phyloP scores from a whole-genome alignment of 441 rosid species.

The Brassica hybrid region DNA sequence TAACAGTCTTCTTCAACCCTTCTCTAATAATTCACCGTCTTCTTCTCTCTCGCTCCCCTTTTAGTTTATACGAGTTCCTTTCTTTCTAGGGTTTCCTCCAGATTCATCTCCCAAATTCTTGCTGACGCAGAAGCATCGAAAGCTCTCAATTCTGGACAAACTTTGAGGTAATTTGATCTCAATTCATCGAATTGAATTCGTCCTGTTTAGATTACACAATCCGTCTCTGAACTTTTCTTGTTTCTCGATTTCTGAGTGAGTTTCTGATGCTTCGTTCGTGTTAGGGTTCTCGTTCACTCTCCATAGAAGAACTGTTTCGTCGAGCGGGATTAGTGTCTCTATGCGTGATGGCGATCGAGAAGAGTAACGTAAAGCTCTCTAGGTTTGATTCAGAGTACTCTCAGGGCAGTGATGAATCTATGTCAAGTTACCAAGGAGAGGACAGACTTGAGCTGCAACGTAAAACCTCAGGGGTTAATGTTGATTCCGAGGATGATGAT shows the following conservation, averaged over 20 bases:
- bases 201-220: conserved; percentile 19
- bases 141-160: conserved; percentile 33
- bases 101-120: conserved; percentile 38
- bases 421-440: conserved; percentile 75
- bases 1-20: conserved; percentile 72
- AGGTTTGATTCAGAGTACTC: conserved; percentile 88
- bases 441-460: conserved; percentile 45
- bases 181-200: conserved; percentile 26
- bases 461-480: conserved; percentile 57
- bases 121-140: conserved; percentile 20
- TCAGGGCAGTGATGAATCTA: conserved; percentile 73
- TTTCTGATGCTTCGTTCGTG: conserved; percentile 20
- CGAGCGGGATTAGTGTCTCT: conserved; percentile 36
- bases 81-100: conserved; percentile 69
- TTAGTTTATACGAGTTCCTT: conserved; percentile 36
- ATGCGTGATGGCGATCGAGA: conserved; percentile 90
- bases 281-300: conserved; percentile 50
- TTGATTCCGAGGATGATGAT: conserved; percentile 69
- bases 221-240: neutral
- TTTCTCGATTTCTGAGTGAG: conserved; percentile 27
- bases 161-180: conserved; percentile 27
- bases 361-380: conserved; percentile 78
- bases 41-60: conserved; percentile 37
- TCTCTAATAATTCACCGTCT: conserved; percentile 39
- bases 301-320: conserved; percentile 17